Base-by-base conservation (phyloP, 108 stramenopile genomes). In the Nitzschia sp. region DNA sequence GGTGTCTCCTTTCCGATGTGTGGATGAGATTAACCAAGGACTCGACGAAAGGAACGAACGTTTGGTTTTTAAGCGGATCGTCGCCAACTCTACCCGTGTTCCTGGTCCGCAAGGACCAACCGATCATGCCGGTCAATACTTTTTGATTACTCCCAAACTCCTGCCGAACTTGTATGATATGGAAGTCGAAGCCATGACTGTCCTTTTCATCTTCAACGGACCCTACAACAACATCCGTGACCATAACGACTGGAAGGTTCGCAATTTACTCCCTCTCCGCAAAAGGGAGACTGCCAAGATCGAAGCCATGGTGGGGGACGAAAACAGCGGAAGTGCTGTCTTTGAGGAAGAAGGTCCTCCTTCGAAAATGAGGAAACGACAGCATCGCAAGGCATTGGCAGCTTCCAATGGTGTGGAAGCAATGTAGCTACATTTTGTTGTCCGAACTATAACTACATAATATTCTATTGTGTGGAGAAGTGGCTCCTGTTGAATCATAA, bases 21-120 rank as follows among this genome's bases (percentile, higher is more conserved):
- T 99, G 7, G 97, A 99, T 69, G 97, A 98, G 76, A 97, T 99
- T 81, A 99, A 99, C 65, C 97, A 98, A 77, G 70, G 98, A 52
- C 84, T 99, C 68, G 97, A 99, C 66, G 95, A 96, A 50, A 74
- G 88, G 0, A 97, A 97, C 67, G 97, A 98, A 75, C 88, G 98
- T 48, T 58, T 94, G 8, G 95, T 97, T 0, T 95, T 99, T 69
- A 88, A 87, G 48, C 88, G 96, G 12, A 95, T 98, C 60, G 95
- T 97, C 44, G 75, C 67, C 48, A 96, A 95, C 59, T 94, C 92
- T 7, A 87, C 87, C 22, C 60, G 70, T 40, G 69, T 78, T 14
- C 74, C 85, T 40, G 66, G 67, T 8, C 40, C 42, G 10, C 46
- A 66, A 10, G 78, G 73, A 5, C 78, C 72, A 26, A 76, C 63